These are phyloP conservation scores for Juncus inflexus DNA, from an alignment of 176 grass and related monocot genomes.

Conservation along the genomic window DNA sequence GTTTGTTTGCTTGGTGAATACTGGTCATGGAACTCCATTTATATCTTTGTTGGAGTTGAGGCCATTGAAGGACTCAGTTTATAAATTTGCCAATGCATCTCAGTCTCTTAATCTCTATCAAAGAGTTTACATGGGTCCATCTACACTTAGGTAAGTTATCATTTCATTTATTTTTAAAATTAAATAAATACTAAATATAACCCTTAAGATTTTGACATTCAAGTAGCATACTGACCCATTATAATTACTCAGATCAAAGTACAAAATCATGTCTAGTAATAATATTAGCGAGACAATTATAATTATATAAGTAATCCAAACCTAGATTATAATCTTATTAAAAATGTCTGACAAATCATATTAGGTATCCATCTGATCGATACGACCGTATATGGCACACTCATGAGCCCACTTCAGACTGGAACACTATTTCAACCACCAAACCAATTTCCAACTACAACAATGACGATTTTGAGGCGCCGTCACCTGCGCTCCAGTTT, in stretches of 20 bases:
- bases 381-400: slow-evolving; percentile 24
- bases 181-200: too few relatives aligned
- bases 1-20: slow-evolving; percentile 34
- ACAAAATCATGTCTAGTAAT: too few relatives aligned
- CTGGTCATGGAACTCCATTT: slow-evolving; percentile 16
- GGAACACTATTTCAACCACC: slow-evolving; percentile 11
- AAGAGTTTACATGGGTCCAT: background rate
- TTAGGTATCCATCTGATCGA: slow-evolving; percentile 24
- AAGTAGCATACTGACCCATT: too few relatives aligned
- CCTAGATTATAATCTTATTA: too few relatives aligned
- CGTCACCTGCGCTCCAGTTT: slow-evolving; percentile 21
- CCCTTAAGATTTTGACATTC: too few relatives aligned
- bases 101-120: slow-evolving; percentile 2
- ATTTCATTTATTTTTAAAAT: background rate
- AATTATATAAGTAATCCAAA: too few relatives aligned
- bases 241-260: too few relatives aligned
- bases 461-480: slow-evolving; percentile 20
- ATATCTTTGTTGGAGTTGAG: slow-evolving; percentile 40
- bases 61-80: slow-evolving; percentile 14
- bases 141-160: background rate
- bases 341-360: too few relatives aligned
- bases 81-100: slow-evolving; percentile 12
- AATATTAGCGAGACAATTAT: too few relatives aligned
- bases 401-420: background rate
- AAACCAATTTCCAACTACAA: background rate